A percentile compares a stretch with the other conserved stretches of the same genome.
These are phyloP conservation scores for Vachellia collinsii DNA, from an alignment of 306 rosid species.

Conservation along the genomic window DNA sequence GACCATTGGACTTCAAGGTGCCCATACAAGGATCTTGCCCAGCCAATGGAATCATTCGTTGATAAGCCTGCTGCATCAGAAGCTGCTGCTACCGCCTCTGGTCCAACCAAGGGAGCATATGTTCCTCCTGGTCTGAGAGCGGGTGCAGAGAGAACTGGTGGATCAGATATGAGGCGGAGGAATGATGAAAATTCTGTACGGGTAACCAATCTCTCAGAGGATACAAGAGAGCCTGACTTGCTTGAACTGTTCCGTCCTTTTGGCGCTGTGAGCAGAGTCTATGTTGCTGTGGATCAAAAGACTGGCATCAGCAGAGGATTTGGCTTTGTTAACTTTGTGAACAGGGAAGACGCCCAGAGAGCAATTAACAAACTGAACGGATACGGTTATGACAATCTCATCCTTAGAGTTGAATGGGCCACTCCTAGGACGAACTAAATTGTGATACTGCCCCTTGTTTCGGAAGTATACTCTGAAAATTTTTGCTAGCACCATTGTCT, in stretches of 20 bases:
- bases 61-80: slow-evolving; percentile 70
- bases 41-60: slow-evolving; percentile 52
- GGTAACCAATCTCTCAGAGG: slow-evolving; percentile 95
- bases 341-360: slow-evolving; percentile 92
- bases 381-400: slow-evolving; percentile 82
- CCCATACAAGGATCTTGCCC: slow-evolving; percentile 90
- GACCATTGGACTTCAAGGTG: slow-evolving; percentile 98
- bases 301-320: slow-evolving; percentile 90
- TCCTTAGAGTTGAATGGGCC: slow-evolving; percentile 61
- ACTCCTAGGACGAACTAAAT: slow-evolving; percentile 48
- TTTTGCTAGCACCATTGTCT: slow-evolving; percentile 21
- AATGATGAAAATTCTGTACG: slow-evolving; percentile 95
- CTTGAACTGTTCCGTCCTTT: slow-evolving; percentile 92
- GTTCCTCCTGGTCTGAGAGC: slow-evolving; percentile 87
- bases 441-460: neutral
- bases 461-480: too few species aligned
- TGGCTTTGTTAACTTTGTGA: slow-evolving; percentile 93
- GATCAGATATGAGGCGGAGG: slow-evolving; percentile 88
- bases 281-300: slow-evolving; percentile 90
- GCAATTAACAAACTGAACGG: slow-evolving; percentile 93
- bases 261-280: slow-evolving; percentile 89
- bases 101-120: slow-evolving; percentile 63
- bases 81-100: slow-evolving; percentile 37
- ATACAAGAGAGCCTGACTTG: slow-evolving; percentile 91
- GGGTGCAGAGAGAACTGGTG: slow-evolving; percentile 71